Evolutionary conservation across 176 grass and related monocot genomes (phyloP), one percentile per base, ranked within the genome.

Genomic region (Cocos nucifera): DNA sequence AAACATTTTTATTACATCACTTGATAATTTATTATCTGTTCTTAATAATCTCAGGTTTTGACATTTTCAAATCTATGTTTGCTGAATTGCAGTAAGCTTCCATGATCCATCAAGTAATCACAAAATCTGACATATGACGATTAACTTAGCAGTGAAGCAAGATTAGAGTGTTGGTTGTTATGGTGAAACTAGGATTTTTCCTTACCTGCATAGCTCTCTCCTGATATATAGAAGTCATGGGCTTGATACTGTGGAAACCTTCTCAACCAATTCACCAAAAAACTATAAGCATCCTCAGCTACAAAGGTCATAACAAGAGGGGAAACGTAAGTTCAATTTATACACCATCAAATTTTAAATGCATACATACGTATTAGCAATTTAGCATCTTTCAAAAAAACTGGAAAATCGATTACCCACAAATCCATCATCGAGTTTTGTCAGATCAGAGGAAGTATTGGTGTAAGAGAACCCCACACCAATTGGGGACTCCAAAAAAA

Each of bases 391-490:
- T 16, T 20, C n/a, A 44, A 17, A 56, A 56, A 19, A 18, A 56
- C 0, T 9, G 19, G 53, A 9, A 44, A 16, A 22, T 39, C 16
- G 3, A 15, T 72, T 89, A 95, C 89, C 85, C 51, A 86, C 82
- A 22, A 89, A 89, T 25, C 62, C 55, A 55, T 86, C 89, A 17
- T 89, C 71, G 29, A 89, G 22, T 17, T 52, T 80, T 54, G 59
- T 48, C 30, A 89, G 77, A 51, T 89, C 85, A 63, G 79, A 89
- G 32, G 85, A 83, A 3, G 76, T 89, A 58, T 95, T 95, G 51
- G 85, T 86, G 66, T 95, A 95, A 32, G 85, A 95, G 69, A 89
- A 95, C 59, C 89, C 85, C 53, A 89, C 79, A 20, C 89, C 89
- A 58, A 70, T 63, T 29, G 85, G 89, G 15, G 82, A 95, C 58